A percentile compares a stretch with the other conserved stretches of the same genome.
Conservation (phyloP, 768 basidiomycete species). For the Serendipita sp. region DNA sequence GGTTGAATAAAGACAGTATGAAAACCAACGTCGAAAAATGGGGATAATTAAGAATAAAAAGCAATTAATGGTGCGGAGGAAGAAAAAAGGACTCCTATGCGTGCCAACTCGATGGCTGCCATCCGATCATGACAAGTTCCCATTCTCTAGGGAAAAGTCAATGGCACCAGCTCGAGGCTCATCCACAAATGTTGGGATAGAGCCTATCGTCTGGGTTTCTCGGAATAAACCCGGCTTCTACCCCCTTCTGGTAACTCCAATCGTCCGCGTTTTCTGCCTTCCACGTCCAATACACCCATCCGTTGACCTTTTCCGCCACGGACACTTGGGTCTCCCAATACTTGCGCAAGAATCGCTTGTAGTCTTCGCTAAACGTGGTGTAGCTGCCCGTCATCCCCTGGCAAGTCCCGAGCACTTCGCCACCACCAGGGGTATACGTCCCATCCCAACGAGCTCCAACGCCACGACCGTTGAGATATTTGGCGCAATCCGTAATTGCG, state of each 20-base stretch:
- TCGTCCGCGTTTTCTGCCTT: constrained; percentile 55
- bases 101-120: too few species aligned
- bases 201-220: constrained; percentile 46
- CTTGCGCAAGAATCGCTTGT: constrained; percentile 47
- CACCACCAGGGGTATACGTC: constrained; percentile 25
- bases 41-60: too few species aligned
- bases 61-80: too few species aligned
- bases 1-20: too few species aligned
- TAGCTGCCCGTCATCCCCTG: constrained; percentile 44
- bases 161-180: not conserved
- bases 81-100: too few species aligned
- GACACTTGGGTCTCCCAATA: constrained; percentile 72
- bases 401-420: constrained; percentile 43
- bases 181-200: constrained; percentile 48
- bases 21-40: too few species aligned
- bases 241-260: constrained; percentile 60
- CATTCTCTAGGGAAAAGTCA: too few species aligned
- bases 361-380: constrained; percentile 40
- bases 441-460: constrained; percentile 57
- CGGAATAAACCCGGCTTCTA: constrained; percentile 67
- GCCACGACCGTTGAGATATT: constrained; percentile 65
- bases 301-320: constrained; percentile 52
- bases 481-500: constrained; percentile 57
- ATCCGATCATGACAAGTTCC: too few species aligned
- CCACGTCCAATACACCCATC: constrained; percentile 58